These are phyloP conservation scores for Dryas integrifolia DNA, from an alignment of 331 rosid species.

Conservation along the genomic window DNA sequence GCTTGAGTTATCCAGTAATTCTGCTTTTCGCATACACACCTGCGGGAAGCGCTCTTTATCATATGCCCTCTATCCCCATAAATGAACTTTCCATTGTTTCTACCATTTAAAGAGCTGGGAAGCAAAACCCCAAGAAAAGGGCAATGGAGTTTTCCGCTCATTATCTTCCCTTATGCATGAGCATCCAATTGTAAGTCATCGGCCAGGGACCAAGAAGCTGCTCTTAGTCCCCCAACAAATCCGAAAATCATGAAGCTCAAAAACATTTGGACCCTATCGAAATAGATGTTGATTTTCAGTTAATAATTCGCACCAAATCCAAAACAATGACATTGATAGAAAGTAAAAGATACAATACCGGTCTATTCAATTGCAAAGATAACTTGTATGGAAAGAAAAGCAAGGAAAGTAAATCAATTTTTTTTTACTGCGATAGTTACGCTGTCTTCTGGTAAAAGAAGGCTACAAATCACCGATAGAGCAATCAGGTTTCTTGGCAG, in stretches of 20 bases:
- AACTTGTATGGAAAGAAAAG: too few relatives aligned
- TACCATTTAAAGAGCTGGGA: slow-evolving; percentile 40
- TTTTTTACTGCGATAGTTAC: too few relatives aligned
- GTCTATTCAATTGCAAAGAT: background rate
- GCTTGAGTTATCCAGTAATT: slow-evolving; percentile 47
- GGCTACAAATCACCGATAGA: background rate
- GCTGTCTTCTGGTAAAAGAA: too few relatives aligned
- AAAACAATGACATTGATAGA: background rate
- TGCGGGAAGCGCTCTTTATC: slow-evolving; percentile 37
- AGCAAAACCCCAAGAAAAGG: slow-evolving; percentile 55
- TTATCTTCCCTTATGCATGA: slow-evolving; percentile 43
- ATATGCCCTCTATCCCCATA: slow-evolving; percentile 32
- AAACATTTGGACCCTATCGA: slow-evolving; percentile 26
- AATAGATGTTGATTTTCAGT: background rate
- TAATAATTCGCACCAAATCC: background rate
- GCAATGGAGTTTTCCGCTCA: slow-evolving; percentile 50
- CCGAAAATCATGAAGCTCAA: slow-evolving; percentile 24
- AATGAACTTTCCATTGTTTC: slow-evolving; percentile 34
- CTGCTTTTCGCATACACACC: slow-evolving; percentile 46
- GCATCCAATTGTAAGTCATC: slow-evolving; percentile 33
- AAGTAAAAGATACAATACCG: background rate
- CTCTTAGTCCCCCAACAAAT: slow-evolving; percentile 48
- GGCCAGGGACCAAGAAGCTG: slow-evolving; percentile 55
- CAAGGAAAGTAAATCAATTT: too few relatives aligned
- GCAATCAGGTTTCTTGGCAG: background rate